phyloP scores from a whole-genome alignment of 2,329 filamentous ascomycete genomes.

The Gaeumannomyces sp. region DNA sequence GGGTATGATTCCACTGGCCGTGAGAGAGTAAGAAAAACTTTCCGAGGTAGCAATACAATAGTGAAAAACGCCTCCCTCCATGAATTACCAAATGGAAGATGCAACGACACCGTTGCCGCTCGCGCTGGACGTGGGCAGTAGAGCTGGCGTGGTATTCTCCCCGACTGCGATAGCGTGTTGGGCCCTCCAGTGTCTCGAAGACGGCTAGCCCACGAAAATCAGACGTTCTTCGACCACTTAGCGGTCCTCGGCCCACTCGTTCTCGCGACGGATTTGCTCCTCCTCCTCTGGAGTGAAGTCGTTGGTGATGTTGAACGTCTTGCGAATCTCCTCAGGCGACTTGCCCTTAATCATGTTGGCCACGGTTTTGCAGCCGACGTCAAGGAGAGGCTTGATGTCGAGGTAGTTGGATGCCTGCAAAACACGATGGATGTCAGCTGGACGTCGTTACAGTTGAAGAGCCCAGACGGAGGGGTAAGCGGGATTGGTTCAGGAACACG shows the following conservation, averaged over 20 bases:
- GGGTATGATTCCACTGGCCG: neutral
- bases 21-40: neutral
- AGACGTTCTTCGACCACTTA: constrained; percentile 31
- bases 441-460: neutral
- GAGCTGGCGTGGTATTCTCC: neutral
- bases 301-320: constrained; percentile 99
- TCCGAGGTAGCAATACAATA: neutral
- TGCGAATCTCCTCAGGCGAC: constrained; percentile 96
- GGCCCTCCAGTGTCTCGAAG: neutral
- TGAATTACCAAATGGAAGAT: neutral
- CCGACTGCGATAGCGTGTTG: neutral
- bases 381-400: constrained; percentile 95
- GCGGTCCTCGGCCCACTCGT: constrained; percentile 85
- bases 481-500: constrained; percentile 25
- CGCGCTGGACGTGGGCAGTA: neutral
- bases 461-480: neutral
- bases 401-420: constrained; percentile 90
- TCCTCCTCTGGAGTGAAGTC: constrained; percentile 99
- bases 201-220: neutral
- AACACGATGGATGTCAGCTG: constrained; percentile 18
- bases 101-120: neutral
- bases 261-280: constrained; percentile 90
- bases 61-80: neutral
- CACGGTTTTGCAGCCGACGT: constrained; percentile 98
- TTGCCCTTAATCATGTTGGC: constrained; percentile 99